Conservation (phyloP, 2,329 filamentous ascomycete genomes). For the Alternaria sp. region DNA sequence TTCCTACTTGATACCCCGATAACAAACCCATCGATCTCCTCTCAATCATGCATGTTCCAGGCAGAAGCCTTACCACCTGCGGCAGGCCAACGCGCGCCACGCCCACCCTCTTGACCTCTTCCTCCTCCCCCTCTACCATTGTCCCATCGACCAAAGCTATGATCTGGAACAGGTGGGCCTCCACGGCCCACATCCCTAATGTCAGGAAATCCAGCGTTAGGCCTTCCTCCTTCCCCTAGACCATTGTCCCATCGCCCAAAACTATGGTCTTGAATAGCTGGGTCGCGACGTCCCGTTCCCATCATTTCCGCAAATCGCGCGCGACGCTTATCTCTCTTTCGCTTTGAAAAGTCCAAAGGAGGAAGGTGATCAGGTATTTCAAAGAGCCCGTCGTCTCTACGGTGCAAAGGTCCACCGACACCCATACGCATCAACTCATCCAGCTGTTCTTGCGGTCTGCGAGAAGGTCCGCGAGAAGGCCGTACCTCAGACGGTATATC, state of each 20-base stretch:
- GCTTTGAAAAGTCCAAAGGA: too few species aligned
- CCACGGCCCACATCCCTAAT: not conserved
- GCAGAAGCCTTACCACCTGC: not conserved
- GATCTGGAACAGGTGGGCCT: not conserved
- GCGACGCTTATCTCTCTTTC: too few species aligned
- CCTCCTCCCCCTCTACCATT: not conserved
- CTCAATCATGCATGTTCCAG: not conserved
- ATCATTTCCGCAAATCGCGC: too few species aligned
- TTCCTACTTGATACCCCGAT: not conserved
- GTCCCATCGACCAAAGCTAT: not conserved
- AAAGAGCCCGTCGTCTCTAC: too few species aligned
- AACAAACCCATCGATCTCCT: not conserved
- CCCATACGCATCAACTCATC: too few species aligned
- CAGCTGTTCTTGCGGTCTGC: too few species aligned
- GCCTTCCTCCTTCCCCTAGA: not conserved
- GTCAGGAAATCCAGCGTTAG: not conserved
- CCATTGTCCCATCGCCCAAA: not conserved
- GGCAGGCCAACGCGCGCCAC: not conserved
- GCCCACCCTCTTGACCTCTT: not conserved
- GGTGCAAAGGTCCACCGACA: too few species aligned
- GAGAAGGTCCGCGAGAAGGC: too few species aligned
- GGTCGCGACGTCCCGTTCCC: not conserved
- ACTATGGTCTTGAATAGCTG: not conserved
- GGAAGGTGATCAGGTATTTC: too few species aligned
- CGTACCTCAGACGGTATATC: too few species aligned